These are phyloP conservation scores for Gaultheria prostrata DNA, from an alignment of 148 eudicot genomes.

Conservation along the genomic window DNA sequence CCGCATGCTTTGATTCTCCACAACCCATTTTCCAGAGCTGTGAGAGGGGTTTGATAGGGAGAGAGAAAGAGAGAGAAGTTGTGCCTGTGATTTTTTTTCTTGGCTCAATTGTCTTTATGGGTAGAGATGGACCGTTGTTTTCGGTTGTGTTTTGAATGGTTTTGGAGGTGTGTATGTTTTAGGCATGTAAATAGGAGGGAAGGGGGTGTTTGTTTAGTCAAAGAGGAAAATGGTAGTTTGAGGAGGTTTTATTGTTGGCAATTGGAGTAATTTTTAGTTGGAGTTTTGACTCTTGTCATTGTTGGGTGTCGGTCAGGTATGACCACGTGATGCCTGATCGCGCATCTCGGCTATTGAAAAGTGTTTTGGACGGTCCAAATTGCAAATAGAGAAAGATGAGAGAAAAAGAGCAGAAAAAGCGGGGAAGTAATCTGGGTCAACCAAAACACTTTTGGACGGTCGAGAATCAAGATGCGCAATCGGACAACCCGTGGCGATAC, in stretches of 20 bases:
- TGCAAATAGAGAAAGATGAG: no score
- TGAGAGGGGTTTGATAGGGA: neutral
- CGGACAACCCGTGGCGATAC: no score
- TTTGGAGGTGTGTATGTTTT: neutral
- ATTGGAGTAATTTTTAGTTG: neutral
- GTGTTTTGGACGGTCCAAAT: no score
- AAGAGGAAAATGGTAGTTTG: neutral
- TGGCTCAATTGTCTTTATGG: neutral
- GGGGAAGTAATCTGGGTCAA: no score
- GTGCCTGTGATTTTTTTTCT: neutral
- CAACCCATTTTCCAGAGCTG: constrained; percentile 46
- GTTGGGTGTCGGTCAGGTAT: no score
- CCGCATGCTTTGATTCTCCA: constrained; percentile 35
- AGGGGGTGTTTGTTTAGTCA: constrained; percentile 9
- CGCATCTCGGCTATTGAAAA: no score
- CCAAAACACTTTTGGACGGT: no score
- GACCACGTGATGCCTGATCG: no score
- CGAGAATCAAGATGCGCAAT: no score
- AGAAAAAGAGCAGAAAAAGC: no score
- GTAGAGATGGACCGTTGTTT: neutral
- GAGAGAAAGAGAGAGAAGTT: neutral
- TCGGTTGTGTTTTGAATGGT: neutral
- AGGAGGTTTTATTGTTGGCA: neutral
- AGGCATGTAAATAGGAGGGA: neutral
- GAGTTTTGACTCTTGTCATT: neutral